A percentile compares a stretch with the other conserved stretches of the same genome.
These are phyloP conservation scores for Dunaliella sp. DNA, from an alignment of 139 green algal species.

Conservation along the genomic window DNA sequence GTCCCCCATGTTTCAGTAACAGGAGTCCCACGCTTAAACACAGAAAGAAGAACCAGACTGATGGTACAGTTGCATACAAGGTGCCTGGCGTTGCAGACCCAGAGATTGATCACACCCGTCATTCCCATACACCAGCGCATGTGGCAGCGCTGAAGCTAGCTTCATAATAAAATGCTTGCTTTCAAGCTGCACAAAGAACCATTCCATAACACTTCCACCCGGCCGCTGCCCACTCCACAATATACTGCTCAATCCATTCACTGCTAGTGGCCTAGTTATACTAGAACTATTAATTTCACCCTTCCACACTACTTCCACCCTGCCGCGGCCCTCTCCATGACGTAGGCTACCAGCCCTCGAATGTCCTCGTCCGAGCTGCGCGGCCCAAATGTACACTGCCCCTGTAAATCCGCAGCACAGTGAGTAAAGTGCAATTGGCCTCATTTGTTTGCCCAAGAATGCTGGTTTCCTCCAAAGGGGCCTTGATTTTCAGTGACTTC, in stretches of 20 bases:
- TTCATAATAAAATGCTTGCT: no score
- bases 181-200: no score
- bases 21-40: not conserved
- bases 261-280: no score
- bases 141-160: no score
- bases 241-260: no score
- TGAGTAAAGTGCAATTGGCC: not conserved
- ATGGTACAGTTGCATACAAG: not conserved
- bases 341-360: slow-evolving; percentile 53
- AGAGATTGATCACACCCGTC: not conserved
- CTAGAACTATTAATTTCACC: no score
- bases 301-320: slow-evolving; percentile 53
- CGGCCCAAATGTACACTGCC: slow-evolving; percentile 76
- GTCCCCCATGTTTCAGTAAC: not conserved
- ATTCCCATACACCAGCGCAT: not conserved
- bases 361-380: slow-evolving; percentile 71
- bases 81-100: not conserved
- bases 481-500: not conserved
- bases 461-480: not conserved
- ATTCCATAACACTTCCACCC: no score
- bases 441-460: not conserved
- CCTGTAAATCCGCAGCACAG: slow-evolving; percentile 27
- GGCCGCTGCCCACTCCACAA: no score
- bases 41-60: not conserved
- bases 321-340: slow-evolving; percentile 52